Conservation (phyloP, 306 rosid genomes). For the Cyclanthera cordifolia region DNA sequence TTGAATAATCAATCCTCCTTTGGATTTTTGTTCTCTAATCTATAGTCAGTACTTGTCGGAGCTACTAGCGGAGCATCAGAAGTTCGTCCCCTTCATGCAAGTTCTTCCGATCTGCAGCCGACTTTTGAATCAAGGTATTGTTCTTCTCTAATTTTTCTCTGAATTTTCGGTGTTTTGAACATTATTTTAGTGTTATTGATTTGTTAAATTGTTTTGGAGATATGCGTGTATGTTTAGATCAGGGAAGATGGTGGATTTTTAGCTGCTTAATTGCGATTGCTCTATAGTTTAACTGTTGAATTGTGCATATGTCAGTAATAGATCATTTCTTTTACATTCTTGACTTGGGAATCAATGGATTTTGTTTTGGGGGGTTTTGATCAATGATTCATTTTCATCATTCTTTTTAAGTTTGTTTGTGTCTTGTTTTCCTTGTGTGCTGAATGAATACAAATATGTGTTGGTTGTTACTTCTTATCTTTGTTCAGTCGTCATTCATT, state of each 20-base stretch:
- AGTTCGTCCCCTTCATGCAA: slow-evolving; percentile 87
- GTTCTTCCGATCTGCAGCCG: slow-evolving; percentile 86
- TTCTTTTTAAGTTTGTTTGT: neutral
- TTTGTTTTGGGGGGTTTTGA: neutral
- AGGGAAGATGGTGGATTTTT: neutral
- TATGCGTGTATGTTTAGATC: slow-evolving; percentile 9
- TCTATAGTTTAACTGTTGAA: neutral
- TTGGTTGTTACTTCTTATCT: neutral
- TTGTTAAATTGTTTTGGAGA: neutral
- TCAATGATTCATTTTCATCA: neutral
- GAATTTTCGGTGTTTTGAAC: neutral
- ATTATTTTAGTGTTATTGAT: neutral
- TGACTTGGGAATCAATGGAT: neutral
- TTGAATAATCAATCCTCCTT: slow-evolving; percentile 5
- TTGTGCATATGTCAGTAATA: slow-evolving; percentile 3
- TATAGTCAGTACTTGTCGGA: slow-evolving; percentile 81
- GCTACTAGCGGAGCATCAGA: slow-evolving; percentile 81
- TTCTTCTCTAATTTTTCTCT: slow-evolving; percentile 4
- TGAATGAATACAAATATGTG: neutral
- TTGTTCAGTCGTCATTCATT: neutral
- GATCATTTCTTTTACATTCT: neutral
- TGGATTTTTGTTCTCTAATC: slow-evolving; percentile 23
- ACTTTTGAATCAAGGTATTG: slow-evolving; percentile 76
- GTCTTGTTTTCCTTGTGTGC: neutral
- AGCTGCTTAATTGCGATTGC: neutral